Evolutionary conservation across 2,329 filamentous ascomycete genomes (phyloP).

Genomic region (Calonectria pseudoreteaudii): DNA sequence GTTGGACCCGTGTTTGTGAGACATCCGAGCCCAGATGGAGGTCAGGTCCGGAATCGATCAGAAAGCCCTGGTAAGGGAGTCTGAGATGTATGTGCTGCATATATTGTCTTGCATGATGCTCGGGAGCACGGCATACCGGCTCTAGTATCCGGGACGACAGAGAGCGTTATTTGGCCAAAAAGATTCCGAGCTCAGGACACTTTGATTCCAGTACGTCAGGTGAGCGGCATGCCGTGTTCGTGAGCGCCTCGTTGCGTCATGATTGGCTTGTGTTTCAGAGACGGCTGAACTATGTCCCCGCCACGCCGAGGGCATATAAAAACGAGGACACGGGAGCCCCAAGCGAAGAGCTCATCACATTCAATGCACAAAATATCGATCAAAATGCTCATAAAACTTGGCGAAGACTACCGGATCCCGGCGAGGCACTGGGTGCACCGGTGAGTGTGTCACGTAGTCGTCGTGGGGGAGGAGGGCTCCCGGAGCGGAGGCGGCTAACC

Average conservation of each 20-base stretch:
- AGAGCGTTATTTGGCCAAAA: background rate
- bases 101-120: background rate
- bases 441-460: slow-evolving; percentile 47
- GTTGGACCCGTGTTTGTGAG: background rate
- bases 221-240: background rate
- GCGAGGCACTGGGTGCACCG: slow-evolving; percentile 57
- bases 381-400: slow-evolving; percentile 63
- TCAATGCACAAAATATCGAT: background rate
- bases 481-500: background rate
- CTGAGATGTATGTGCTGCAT: background rate
- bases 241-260: background rate
- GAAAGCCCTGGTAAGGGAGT: background rate
- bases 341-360: no score
- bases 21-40: background rate
- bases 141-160: background rate
- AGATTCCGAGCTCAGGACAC: background rate
- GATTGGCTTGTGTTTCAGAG: background rate
- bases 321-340: background rate
- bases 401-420: slow-evolving; percentile 64
- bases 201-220: background rate
- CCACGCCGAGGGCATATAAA: slow-evolving; percentile 1
- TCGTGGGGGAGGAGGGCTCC: background rate
- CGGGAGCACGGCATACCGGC: background rate
- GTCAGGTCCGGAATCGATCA: background rate
- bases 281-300: background rate